phyloP scores from a whole-genome alignment of 2,329 filamentous ascomycete genomes.

The Fusarium mundagurra region DNA sequence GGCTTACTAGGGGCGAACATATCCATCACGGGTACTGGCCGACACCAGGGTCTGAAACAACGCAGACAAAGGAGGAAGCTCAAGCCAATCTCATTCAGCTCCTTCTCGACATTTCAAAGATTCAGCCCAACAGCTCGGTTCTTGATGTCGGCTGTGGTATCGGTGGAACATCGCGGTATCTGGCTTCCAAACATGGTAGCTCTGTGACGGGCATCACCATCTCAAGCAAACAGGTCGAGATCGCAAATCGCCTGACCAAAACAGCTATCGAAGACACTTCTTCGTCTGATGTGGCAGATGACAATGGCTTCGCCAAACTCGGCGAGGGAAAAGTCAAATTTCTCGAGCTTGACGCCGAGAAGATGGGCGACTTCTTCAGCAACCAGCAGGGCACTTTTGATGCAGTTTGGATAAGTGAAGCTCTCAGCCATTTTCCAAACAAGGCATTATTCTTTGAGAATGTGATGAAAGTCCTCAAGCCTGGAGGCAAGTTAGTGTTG shows the following conservation, averaged over 20 bases:
- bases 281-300: slow-evolving; percentile 23
- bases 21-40: slow-evolving; percentile 72
- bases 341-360: slow-evolving; percentile 69
- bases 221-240: slow-evolving; percentile 66
- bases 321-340: slow-evolving; percentile 61
- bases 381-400: slow-evolving; percentile 57
- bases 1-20: slow-evolving; percentile 63
- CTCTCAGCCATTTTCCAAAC: slow-evolving; percentile 68
- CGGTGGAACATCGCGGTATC: slow-evolving; percentile 66
- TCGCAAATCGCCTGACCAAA: slow-evolving; percentile 62
- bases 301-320: slow-evolving; percentile 50
- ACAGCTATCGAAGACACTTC: slow-evolving; percentile 38
- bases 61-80: slow-evolving; percentile 66
- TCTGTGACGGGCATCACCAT: slow-evolving; percentile 69
- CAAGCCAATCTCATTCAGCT: slow-evolving; percentile 67
- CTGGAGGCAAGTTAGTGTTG: slow-evolving; percentile 63
- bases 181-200: slow-evolving; percentile 62
- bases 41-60: slow-evolving; percentile 53
- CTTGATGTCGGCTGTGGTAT: slow-evolving; percentile 71
- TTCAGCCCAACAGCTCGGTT: slow-evolving; percentile 43
- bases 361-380: slow-evolving; percentile 64
- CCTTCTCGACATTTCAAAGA: slow-evolving; percentile 55
- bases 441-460: slow-evolving; percentile 68
- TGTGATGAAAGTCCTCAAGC: slow-evolving; percentile 57
- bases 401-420: slow-evolving; percentile 70